Evolutionary conservation across 2,329 filamentous ascomycete species (phyloP).

Genomic region (Fusarium staphyleae): DNA sequence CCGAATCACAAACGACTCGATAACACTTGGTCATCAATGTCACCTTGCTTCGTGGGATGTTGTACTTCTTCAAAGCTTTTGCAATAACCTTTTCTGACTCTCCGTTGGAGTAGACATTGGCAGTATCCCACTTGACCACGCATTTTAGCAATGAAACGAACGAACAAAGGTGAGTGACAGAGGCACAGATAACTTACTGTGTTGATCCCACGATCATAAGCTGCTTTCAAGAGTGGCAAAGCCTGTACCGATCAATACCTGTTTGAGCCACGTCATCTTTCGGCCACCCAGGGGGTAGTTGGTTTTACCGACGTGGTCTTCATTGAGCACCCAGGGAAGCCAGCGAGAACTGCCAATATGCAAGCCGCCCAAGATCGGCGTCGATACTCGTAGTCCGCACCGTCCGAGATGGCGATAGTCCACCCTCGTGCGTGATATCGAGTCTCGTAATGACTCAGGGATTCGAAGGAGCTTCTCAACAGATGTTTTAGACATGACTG

Average conservation of each 20-base stretch:
- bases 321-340: conserved; percentile 7
- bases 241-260: conserved; percentile 1
- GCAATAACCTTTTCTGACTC: conserved; percentile 60
- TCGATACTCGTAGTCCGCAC: conserved; percentile 5
- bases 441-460: neutral
- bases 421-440: neutral
- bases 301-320: neutral
- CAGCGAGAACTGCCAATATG: conserved; percentile 4
- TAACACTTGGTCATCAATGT: conserved; percentile 66
- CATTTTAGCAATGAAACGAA: neutral
- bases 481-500: conserved; percentile 4
- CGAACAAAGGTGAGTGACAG: neutral
- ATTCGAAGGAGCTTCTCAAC: conserved; percentile 1
- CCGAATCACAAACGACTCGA: conserved; percentile 55
- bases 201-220: conserved; percentile 33
- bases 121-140: conserved; percentile 47
- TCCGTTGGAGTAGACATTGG: conserved; percentile 65
- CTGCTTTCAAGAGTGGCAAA: conserved; percentile 23
- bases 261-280: neutral
- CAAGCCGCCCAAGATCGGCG: conserved; percentile 3
- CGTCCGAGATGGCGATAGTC: neutral
- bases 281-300: neutral
- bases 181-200: conserved; percentile 11
- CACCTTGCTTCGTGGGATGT: conserved; percentile 62
- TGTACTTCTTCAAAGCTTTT: conserved; percentile 64